Base-by-base conservation (phyloP, 306 rosid species). In the Fragaria ananassa region DNA sequence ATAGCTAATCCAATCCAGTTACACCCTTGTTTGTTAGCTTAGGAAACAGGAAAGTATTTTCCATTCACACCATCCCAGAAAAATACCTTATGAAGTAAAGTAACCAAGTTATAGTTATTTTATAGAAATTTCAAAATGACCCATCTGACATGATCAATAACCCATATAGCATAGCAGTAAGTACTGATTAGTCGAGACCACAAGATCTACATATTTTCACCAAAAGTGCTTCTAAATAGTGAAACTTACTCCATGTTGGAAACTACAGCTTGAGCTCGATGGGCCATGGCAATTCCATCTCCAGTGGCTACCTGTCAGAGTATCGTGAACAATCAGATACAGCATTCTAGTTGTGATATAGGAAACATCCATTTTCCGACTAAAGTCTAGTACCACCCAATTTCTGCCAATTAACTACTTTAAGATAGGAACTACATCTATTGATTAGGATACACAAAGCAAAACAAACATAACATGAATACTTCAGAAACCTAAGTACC, bases 211-310 rank as follows among this genome's bases (percentile, higher is more conserved):
- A 60, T 45, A 37, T 79, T 67, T 78, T 53, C 25, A 21, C 1
- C 8, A 39, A 41, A 31, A 41, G 37, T 4, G 66, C 39, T 70
- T 83, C 50, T 21, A 61, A 19, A 54, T 68, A 56, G 25, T 34
- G 45, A 34, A 47, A 90, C 97, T 89, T 81, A 90, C 97, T 95
- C 98, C 98, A 95, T 95, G 86, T 95, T 95, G 65, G 98, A 90
- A 82, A 95, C 91, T 77, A 92, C 92, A 76, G 97, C 97, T 82
- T 90, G 90, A 83, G 97, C 98, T 81, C 97, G 88, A 87, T 92
- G 96, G n/a, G 98, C 91, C 86, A 95, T 95, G 25, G 98, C 97
- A 66, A 90, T 88, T 77, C 97, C 98, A 79, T 95, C 98, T 74
- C 98, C 97, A 0, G 98, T 95, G 76, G 98, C 97, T 25, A 95